phyloP scores from a whole-genome alignment of 768 basidiomycete species.

The Mycena rosella region DNA sequence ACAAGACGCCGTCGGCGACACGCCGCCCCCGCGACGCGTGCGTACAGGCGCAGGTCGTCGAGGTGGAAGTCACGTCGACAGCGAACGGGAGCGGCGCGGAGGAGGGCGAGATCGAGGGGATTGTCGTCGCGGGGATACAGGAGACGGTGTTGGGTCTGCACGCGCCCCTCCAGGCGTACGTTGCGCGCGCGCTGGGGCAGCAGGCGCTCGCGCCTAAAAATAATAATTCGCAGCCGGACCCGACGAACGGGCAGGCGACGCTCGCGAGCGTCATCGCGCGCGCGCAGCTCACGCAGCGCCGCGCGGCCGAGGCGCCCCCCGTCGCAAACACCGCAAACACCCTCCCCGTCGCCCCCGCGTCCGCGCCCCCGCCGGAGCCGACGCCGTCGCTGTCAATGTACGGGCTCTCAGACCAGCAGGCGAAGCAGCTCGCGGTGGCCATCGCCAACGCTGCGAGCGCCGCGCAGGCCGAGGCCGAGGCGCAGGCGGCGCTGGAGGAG shows the following conservation, averaged over 20 bases:
- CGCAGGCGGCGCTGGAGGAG: slow-evolving; percentile 81
- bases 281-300: slow-evolving; percentile 57
- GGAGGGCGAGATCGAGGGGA: slow-evolving; percentile 71
- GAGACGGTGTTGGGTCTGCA: slow-evolving; percentile 67
- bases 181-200: slow-evolving; percentile 61
- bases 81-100: slow-evolving; percentile 45
- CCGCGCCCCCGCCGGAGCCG: neutral
- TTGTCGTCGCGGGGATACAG: slow-evolving; percentile 64
- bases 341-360: neutral
- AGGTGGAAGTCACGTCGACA: slow-evolving; percentile 69
- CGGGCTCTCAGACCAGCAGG: slow-evolving; percentile 81
- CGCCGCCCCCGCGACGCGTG: slow-evolving; percentile 70
- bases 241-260: slow-evolving; percentile 72
- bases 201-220: neutral
- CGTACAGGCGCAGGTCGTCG: slow-evolving; percentile 68
- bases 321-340: neutral
- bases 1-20: slow-evolving; percentile 71
- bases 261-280: slow-evolving; percentile 79
- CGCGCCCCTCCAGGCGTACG: slow-evolving; percentile 66
- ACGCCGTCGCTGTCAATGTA: slow-evolving; percentile 68
- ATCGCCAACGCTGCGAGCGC: slow-evolving; percentile 81
- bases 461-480: slow-evolving; percentile 84
- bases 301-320: neutral
- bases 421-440: slow-evolving; percentile 75
- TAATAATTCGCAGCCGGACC: slow-evolving; percentile 55